Base-by-base conservation (phyloP, 257 asterid genomes). In the Solanum boliviense region DNA sequence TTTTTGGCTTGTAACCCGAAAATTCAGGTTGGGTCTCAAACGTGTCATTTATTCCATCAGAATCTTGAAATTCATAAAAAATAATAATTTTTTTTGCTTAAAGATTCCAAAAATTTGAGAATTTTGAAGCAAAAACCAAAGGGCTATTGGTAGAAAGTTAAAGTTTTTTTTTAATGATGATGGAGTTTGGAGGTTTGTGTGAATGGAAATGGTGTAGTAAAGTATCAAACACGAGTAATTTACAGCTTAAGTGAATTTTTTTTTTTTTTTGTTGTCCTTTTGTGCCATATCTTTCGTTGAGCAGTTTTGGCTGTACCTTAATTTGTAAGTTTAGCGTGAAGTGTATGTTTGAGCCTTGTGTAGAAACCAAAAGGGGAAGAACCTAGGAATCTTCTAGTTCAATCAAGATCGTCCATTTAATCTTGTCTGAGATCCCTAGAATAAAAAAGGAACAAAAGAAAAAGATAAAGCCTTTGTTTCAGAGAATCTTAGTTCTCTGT, bases 221-320 rank as follows among this genome's bases (percentile, higher is more conserved):
- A 67, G 89, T 84, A 16, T 81, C 62, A 39, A 46, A 56, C 58
- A 72, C 88, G 87, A 39, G 84, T 85, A 70, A 70, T 86, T 89
- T 71, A 88, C 83, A 89, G 85, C 88, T 90, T 72, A 38, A 29
- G 68, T 67, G 72, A 56, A 0, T 56, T 56, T 56, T 18, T 6
- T 56, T 56, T 52, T 2, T 16, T 21, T 71, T 87, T 48, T 89
- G 91, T 94, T 92, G 95, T 92, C 31, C 71, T 62, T 10, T 94
- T 23, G 90, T 88, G 85, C 91, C 92, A 84, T 91, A 88, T 92
- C 94, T 95, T 93, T 89, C 38, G 93, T 95, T 94, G 89, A 92
- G 93, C 93, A 91, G 88, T 90, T 95, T 94, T 94, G 96, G 95
- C 95, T 89, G 84, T 91, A 90, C 91, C 92, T 87, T 90, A 81